Base-by-base conservation (phyloP, 1,139 yeast genomes). In the Blastobotrys buckinghamii region DNA sequence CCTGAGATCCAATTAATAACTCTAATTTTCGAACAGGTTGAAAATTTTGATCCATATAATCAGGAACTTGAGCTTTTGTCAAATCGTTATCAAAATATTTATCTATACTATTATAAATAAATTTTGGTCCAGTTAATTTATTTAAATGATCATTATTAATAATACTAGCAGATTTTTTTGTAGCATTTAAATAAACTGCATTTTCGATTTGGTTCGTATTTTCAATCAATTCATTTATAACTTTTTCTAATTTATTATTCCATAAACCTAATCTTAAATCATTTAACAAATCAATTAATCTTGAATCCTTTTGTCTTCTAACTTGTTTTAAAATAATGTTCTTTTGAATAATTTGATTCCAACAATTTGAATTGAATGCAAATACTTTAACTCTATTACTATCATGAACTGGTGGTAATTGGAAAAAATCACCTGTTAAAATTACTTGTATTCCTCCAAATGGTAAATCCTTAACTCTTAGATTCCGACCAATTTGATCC, bases 401-500 rank as follows among this genome's bases (percentile, higher is more conserved):
- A 32, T 55, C 98, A 3, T 35, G 24, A 13, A 89, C 94, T 0
- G 96, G 96, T 1, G 96, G 96, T 49, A 87, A 68, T 65, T 87
- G 96, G 64, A 81, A 86, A 60, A 87, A 87, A 63, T 87, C 96
- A 17, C 96, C 96, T 1, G 92, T 82, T 26, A 84, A 65, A 13
- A 87, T 77, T 12, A 87, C 59, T 63, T 87, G 96, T 37, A 87
- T 80, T 0, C 95, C 95, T 9, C 96, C 96, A 68, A 87, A 87
- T 0, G 70, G 69, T 5, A 17, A 17, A 24, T 33, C 44, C 5
- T 53, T 44, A 10, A n/a, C n/a, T n/a, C n/a, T 66, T 53, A 7
- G 85, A 15, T 0, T 56, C 58, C 79, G 69, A 0, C 87, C 95
- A 36, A 86, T 66, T 19, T 64, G 66, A 50, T 84, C 82, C 49